Base-by-base conservation (phyloP, 805 yeast genomes). In the Metschnikowia gelsemii region DNA sequence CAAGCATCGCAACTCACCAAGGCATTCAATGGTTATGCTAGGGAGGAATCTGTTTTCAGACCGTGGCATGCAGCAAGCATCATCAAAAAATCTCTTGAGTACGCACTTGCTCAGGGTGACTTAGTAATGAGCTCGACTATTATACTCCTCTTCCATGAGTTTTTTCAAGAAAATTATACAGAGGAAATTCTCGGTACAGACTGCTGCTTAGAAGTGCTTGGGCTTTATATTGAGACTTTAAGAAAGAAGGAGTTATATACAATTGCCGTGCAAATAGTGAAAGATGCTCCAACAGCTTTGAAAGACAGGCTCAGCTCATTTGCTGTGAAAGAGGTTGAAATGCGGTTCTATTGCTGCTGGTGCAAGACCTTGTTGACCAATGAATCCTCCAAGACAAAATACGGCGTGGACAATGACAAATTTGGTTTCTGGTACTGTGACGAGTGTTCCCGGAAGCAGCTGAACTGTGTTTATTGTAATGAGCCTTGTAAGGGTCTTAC, bases 371-470 rank as follows among this genome's bases (percentile, higher is more conserved):
- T 82, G n/a, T 64, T 85, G 7, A 57, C 76, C 8, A 84, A 84
- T 59, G 89, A 82, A 48, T 51, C 54, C 5, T 67, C 80, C 3
- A 80, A 78, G 52, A 66, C 62, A 13, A 67, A 60, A 29, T 43
- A 45, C 14, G 43, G 43, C 12, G 54, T 53, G 9, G 42, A 46
- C 9, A 45, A 46, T 25, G 58, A 52, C 17, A 61, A 59, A 25
- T 77, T 79, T 54, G 96, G 95, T 1, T 81, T 74, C 52, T 89
- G 96, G 96, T 86, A 82, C 59, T 90, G 97, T 64, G 87, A 80
- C 39, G 72, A 70, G 17, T 90, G 97, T 59, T 64, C 72, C 8
- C 67, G 63, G 37, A 66, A 68, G 12, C 80, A 79, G 46, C 82
- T 79, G 44, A 74, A 80, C n/a, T 90, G 97, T 61, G 72, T 82